phyloP scores from a whole-genome alignment of 1,139 yeast genomes.

The Lodderomyces margitis region DNA sequence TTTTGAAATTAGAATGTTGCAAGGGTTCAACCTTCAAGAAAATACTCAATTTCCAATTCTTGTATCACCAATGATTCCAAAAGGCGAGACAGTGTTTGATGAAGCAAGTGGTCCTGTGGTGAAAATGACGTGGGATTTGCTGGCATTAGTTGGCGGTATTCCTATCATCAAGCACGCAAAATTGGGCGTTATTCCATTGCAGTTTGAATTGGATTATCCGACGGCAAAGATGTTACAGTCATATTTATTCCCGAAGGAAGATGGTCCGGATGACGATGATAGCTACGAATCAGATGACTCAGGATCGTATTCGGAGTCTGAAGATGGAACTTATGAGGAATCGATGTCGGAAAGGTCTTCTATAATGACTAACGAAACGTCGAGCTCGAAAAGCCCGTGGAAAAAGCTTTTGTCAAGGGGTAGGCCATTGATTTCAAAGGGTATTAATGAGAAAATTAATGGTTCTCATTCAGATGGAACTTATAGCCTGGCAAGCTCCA shows the following conservation, averaged over 20 bases:
- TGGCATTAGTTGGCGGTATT: constrained; percentile 86
- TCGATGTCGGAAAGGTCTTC: constrained; percentile 3
- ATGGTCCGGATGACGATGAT: constrained; percentile 14
- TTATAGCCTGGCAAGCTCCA: background rate
- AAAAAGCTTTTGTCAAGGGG: background rate
- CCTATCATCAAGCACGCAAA: constrained; percentile 48
- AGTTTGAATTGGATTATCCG: constrained; percentile 68
- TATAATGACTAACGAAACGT: constrained; percentile 3
- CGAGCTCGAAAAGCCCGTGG: constrained; percentile 4
- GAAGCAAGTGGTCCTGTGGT: constrained; percentile 37
- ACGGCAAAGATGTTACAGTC: constrained; percentile 62
- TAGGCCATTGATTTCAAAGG: background rate
- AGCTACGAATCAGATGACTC: constrained; percentile 7
- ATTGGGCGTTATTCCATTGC: constrained; percentile 64
- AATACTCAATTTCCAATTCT: constrained; percentile 69
- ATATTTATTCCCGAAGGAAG: constrained; percentile 61
- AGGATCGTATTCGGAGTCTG: background rate
- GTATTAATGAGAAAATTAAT: background rate
- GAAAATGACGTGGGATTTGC: constrained; percentile 65
- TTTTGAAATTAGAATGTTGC: constrained; percentile 61
- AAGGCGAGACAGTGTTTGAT: constrained; percentile 10
- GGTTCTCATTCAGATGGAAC: background rate
- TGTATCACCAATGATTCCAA: constrained; percentile 49
- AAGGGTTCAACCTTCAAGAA: constrained; percentile 67
- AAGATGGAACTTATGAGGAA: background rate